A percentile compares a stretch with the other conserved stretches of the same genome.
These are phyloP conservation scores for Euphorbia corollata DNA, from an alignment of 441 rosid genomes.

Conservation along the genomic window DNA sequence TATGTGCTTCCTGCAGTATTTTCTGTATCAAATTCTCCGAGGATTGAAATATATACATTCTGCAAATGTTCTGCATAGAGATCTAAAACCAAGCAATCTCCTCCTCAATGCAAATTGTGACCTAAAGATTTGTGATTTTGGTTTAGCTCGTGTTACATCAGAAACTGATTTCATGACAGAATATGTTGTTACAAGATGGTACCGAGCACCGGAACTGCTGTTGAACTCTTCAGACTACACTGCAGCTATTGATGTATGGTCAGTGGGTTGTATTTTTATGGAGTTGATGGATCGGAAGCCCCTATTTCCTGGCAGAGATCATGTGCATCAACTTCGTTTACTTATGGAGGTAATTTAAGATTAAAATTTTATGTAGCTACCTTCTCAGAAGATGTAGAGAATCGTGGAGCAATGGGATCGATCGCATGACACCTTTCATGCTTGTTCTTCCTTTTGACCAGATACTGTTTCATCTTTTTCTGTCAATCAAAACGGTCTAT, in stretches of 20 bases:
- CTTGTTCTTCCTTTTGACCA: no score
- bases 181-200: constrained; percentile 85
- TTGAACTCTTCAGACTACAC: constrained; percentile 67
- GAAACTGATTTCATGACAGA: constrained; percentile 76
- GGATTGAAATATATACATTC: constrained; percentile 87
- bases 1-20: constrained; percentile 44
- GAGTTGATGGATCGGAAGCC: constrained; percentile 67
- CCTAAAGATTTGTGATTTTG: constrained; percentile 77
- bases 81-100: constrained; percentile 80
- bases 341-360: constrained; percentile 52
- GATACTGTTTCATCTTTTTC: no score
- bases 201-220: constrained; percentile 80
- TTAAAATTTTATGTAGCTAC: constrained; percentile 13
- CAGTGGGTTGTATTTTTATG: constrained; percentile 85
- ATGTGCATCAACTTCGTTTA: constrained; percentile 68
- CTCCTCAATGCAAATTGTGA: constrained; percentile 60
- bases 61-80: constrained; percentile 83
- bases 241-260: constrained; percentile 83
- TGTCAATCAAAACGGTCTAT: no score
- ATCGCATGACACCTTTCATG: no score
- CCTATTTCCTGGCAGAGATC: constrained; percentile 76
- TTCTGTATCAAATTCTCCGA: constrained; percentile 76
- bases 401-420: background rate
- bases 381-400: background rate
- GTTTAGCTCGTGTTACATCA: constrained; percentile 67